Percentiles rank a stretch among this genome's conserved stretches.
Conservation (phyloP, 805 yeast species). For the Kregervanrija delftensis region DNA sequence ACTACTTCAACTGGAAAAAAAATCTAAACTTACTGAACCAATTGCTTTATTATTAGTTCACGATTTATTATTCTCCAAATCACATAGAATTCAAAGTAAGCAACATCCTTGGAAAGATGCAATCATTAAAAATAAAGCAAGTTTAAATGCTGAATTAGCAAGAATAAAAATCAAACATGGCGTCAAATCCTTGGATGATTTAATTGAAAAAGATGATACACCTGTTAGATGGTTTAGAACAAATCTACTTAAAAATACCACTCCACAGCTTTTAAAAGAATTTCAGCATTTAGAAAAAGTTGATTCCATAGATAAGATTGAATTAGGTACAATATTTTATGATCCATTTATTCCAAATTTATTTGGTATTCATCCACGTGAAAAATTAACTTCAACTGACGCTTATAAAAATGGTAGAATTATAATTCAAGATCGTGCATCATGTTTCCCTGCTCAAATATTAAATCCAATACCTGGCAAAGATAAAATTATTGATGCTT, state of each 20-base stretch:
- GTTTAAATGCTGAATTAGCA: slow-evolving; percentile 76
- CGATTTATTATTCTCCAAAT: slow-evolving; percentile 68
- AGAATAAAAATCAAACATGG: slow-evolving; percentile 70
- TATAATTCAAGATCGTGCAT: slow-evolving; percentile 93
- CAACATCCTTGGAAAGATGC: slow-evolving; percentile 83
- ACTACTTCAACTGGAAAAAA: slow-evolving; percentile 48
- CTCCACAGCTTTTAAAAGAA: slow-evolving; percentile 32
- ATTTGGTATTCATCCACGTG: slow-evolving; percentile 77
- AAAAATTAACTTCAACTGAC: slow-evolving; percentile 57
- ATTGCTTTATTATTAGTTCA: slow-evolving; percentile 66
- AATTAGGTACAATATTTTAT: slow-evolving; percentile 52
- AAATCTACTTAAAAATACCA: slow-evolving; percentile 51
- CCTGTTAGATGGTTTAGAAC: slow-evolving; percentile 79
- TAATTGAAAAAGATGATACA: slow-evolving; percentile 52
- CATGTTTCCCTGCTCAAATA: slow-evolving; percentile 92
- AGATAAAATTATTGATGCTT: slow-evolving; percentile 75
- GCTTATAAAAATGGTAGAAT: slow-evolving; percentile 70
- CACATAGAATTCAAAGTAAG: slow-evolving; percentile 82
- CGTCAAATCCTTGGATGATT: slow-evolving; percentile 47
- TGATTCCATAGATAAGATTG: slow-evolving; percentile 33
- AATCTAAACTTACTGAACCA: slow-evolving; percentile 39
- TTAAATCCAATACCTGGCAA: slow-evolving; percentile 51
- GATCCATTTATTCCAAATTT: slow-evolving; percentile 72
- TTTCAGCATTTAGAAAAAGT: slow-evolving; percentile 43
- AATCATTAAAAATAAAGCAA: slow-evolving; percentile 66